phyloP scores from a whole-genome alignment of 2,329 filamentous ascomycete species.

The Fusarium continuum region DNA sequence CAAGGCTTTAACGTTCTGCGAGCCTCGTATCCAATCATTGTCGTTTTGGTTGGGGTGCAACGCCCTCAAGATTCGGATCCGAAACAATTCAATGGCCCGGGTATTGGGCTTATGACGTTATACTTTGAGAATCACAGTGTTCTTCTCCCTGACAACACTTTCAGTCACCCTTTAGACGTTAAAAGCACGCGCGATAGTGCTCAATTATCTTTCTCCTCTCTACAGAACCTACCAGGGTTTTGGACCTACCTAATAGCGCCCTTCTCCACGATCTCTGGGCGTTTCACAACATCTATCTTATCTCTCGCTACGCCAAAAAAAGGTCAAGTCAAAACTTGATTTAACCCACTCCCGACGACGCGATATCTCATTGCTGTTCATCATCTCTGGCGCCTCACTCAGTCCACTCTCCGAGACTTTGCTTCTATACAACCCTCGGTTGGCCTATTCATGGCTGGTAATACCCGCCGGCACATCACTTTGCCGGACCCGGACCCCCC shows the following conservation, averaged over 20 bases:
- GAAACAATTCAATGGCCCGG: constrained; percentile 19
- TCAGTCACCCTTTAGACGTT: background rate
- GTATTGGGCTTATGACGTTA: constrained; percentile 34
- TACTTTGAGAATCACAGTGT: background rate
- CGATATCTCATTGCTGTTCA: constrained; percentile 6
- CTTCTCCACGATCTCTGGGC: background rate
- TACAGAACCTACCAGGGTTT: background rate
- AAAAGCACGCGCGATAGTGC: background rate
- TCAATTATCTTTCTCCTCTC: constrained; percentile 1
- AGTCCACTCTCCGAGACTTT: background rate
- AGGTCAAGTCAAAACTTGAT: constrained; percentile 30
- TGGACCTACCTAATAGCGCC: constrained; percentile 2
- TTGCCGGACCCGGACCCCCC: constrained; percentile 40
- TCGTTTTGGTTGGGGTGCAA: constrained; percentile 18
- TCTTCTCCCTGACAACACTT: background rate
- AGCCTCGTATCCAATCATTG: constrained; percentile 33
- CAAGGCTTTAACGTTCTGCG: background rate
- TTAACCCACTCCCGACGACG: constrained; percentile 14
- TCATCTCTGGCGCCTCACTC: background rate
- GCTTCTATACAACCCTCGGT: background rate
- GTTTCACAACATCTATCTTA: constrained; percentile 13
- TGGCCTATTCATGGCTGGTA: constrained; percentile 36
- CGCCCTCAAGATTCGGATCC: constrained; percentile 24
- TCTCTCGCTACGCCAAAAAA: constrained; percentile 22
- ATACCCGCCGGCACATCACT: constrained; percentile 45